Percentiles rank a stretch among this genome's conserved stretches.
Conservation (phyloP, 2,329 filamentous ascomycete species). For the Blumeria hordei region DNA sequence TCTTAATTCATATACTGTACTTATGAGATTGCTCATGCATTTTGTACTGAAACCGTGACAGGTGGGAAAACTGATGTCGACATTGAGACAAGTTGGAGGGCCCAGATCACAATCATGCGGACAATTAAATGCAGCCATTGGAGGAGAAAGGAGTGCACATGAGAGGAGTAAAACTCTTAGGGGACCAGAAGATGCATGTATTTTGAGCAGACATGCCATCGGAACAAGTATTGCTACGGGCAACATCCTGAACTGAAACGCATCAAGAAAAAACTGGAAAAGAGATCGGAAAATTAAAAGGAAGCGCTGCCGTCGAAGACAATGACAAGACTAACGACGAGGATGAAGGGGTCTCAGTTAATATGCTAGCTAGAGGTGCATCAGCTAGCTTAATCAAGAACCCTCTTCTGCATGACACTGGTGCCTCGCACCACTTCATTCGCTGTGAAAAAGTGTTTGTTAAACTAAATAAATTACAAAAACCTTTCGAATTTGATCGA, state of each 20-base stretch:
- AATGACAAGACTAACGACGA: neutral
- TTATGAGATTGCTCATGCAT: too few species aligned
- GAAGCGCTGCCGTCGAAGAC: neutral
- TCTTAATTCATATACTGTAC: too few species aligned
- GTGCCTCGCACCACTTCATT: neutral
- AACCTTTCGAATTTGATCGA: neutral
- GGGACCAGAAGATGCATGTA: neutral
- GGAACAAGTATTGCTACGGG: neutral
- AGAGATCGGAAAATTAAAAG: neutral
- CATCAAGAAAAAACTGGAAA: neutral
- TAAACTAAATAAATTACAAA: neutral
- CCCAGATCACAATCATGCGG: neutral
- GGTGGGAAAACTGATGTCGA: neutral
- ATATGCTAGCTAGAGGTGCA: neutral
- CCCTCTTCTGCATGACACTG: neutral
- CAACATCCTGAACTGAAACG: neutral
- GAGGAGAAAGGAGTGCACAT: too few species aligned
- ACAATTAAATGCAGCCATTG: neutral
- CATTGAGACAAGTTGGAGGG: neutral
- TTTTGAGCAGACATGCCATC: neutral
- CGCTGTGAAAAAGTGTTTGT: neutral
- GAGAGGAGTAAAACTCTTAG: neutral
- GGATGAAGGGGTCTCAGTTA: neutral
- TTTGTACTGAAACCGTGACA: too few species aligned
- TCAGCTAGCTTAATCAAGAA: neutral